These are phyloP conservation scores for Cyberlindnera meyerae DNA, from an alignment of 805 yeast species.

Conservation along the genomic window DNA sequence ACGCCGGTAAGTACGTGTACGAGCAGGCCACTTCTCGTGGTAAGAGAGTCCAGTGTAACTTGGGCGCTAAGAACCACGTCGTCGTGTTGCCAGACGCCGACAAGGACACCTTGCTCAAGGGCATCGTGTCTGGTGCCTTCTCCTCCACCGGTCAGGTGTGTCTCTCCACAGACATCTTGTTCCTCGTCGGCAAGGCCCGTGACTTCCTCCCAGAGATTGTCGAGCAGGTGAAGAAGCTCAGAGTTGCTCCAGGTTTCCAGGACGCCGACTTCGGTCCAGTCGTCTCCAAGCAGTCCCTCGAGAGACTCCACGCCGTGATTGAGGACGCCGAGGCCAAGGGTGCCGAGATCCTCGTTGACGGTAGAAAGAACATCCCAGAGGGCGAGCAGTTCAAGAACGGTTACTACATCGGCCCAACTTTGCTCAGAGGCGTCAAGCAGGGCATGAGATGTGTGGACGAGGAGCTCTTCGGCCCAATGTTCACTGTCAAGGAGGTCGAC, in stretches of 20 bases:
- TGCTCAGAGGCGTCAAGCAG: conserved; percentile 54
- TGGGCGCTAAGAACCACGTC: conserved; percentile 78
- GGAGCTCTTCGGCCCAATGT: conserved; percentile 76
- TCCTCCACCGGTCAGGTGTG: conserved; percentile 87
- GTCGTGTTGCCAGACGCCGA: conserved; percentile 71
- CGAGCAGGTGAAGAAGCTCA: conserved; percentile 49
- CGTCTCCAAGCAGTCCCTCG: conserved; percentile 54
- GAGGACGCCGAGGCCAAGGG: conserved; percentile 56
- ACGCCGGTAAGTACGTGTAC: conserved; percentile 72
- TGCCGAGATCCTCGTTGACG: conserved; percentile 59
- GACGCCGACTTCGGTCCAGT: conserved; percentile 68
- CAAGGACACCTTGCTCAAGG: conserved; percentile 55
- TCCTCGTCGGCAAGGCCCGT: conserved; percentile 60
- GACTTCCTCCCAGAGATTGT: conserved; percentile 61
- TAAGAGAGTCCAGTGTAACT: conserved; percentile 71
- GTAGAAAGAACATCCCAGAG: conserved; percentile 37
- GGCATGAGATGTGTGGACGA: conserved; percentile 71
- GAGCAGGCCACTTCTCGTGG: conserved; percentile 61
- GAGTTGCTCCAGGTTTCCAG: conserved; percentile 65
- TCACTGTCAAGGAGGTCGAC: conserved; percentile 55
- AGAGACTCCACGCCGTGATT: conserved; percentile 52
- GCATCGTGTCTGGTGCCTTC: conserved; percentile 70
- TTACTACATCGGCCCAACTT: conserved; percentile 70
- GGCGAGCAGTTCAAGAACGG: conserved; percentile 47
- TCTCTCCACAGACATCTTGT: conserved; percentile 71